Conservation (phyloP, 2,329 filamentous ascomycete genomes). For the Basipetospora chlamydospora region DNA sequence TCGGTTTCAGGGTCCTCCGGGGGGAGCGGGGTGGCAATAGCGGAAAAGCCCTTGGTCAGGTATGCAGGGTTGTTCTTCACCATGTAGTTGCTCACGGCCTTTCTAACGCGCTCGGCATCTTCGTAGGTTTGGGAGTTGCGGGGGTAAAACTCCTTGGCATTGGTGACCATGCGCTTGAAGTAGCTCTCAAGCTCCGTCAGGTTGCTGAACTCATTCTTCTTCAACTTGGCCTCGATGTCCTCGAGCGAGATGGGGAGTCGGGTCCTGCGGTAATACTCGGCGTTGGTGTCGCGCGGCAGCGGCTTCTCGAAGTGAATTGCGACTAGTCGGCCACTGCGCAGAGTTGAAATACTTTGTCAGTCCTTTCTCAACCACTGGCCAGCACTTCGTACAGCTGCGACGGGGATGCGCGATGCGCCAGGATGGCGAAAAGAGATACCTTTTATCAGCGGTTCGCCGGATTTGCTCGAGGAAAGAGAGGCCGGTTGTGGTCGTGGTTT, state of each 20-base stretch:
- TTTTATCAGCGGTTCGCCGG: slow-evolving; percentile 66
- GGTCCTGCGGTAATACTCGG: slow-evolving; percentile 65
- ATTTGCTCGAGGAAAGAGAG: slow-evolving; percentile 62
- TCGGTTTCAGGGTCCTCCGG: slow-evolving; percentile 23
- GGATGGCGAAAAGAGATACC: no score
- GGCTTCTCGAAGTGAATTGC: slow-evolving; percentile 63
- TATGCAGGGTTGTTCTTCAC: slow-evolving; percentile 76
- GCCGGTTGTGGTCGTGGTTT: slow-evolving; percentile 58
- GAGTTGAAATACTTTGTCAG: slow-evolving; percentile 2
- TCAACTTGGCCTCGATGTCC: slow-evolving; percentile 62
- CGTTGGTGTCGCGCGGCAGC: slow-evolving; percentile 45
- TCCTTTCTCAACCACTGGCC: no score
- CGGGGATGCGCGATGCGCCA: no score
- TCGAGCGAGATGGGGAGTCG: slow-evolving; percentile 67
- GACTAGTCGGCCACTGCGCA: slow-evolving; percentile 52
- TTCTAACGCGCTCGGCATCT: slow-evolving; percentile 75
- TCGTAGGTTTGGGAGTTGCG: slow-evolving; percentile 59
- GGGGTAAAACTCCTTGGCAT: slow-evolving; percentile 73
- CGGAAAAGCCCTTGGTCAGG: slow-evolving; percentile 49
- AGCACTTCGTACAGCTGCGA: no score
- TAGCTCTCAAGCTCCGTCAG: slow-evolving; percentile 69
- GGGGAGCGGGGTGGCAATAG: slow-evolving; percentile 59
- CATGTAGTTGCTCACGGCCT: slow-evolving; percentile 80
- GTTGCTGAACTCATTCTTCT: slow-evolving; percentile 50
- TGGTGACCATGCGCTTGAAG: slow-evolving; percentile 75